Evolutionary conservation across 176 grass and related monocot species (phyloP).

Genomic region (Puya raimondii): DNA sequence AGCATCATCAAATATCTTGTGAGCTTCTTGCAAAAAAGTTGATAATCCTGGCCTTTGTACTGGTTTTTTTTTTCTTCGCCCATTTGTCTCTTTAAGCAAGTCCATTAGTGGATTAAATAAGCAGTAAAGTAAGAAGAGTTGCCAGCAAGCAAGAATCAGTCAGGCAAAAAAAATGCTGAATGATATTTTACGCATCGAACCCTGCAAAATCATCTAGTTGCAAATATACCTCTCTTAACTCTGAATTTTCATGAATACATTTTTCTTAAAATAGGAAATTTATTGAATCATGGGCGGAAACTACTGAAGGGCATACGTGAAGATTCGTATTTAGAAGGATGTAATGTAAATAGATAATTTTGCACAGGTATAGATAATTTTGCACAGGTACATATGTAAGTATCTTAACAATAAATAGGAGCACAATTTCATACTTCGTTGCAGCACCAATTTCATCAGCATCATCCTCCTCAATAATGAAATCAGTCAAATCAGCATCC

Average conservation of each 20-base stretch:
- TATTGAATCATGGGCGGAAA: too few relatives aligned
- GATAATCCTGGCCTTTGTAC: constrained; percentile 75
- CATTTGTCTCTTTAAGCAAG: constrained; percentile 39
- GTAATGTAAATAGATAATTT: too few relatives aligned
- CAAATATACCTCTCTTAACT: too few relatives aligned
- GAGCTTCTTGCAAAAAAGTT: constrained; percentile 77
- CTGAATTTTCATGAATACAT: too few relatives aligned
- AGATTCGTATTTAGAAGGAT: too few relatives aligned
- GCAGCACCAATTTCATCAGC: constrained; percentile 69
- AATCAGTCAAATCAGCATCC: constrained; percentile 94
- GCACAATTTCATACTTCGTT: constrained; percentile 35
- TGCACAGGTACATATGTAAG: too few relatives aligned
- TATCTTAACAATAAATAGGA: not conserved
- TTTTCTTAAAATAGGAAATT: too few relatives aligned
- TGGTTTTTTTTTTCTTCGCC: constrained; percentile 40
- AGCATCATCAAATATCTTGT: constrained; percentile 96
- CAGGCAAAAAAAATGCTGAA: not conserved
- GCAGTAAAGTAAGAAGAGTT: not conserved
- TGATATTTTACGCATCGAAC: too few relatives aligned
- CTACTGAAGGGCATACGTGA: too few relatives aligned
- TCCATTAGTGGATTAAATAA: not conserved
- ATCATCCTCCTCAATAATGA: constrained; percentile 95
- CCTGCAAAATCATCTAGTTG: too few relatives aligned
- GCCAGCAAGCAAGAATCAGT: not conserved
- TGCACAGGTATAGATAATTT: too few relatives aligned